phyloP scores from a whole-genome alignment of 768 basidiomycete species.

The Lentinula aciculospora region DNA sequence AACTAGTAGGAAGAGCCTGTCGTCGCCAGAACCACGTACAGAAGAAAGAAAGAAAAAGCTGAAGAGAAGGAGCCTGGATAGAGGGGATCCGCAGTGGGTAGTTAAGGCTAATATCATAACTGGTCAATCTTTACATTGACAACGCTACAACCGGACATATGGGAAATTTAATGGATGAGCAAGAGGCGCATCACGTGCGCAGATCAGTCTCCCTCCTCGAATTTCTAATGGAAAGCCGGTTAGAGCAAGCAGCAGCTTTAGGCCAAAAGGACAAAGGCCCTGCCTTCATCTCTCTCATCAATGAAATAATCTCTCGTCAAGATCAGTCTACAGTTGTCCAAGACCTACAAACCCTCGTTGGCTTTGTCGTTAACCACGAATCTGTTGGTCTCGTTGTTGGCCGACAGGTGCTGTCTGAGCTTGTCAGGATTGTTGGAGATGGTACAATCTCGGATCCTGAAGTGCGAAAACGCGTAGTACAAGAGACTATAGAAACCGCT shows the following conservation, averaged over 20 bases:
- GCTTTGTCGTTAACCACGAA: constrained; percentile 80
- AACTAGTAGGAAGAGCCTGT: not conserved
- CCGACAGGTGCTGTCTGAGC: constrained; percentile 80
- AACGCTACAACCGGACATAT: not conserved
- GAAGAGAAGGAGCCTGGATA: not conserved
- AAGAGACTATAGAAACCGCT: constrained; percentile 64
- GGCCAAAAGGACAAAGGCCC: constrained; percentile 83
- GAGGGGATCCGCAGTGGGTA: too few species aligned
- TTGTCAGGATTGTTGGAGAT: constrained; percentile 64
- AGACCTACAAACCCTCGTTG: constrained; percentile 69
- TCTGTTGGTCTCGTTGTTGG: constrained; percentile 81
- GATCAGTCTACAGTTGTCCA: constrained; percentile 36
- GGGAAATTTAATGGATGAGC: not conserved
- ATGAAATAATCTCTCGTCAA: constrained; percentile 53
- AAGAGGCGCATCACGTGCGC: not conserved
- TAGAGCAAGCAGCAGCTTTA: constrained; percentile 56
- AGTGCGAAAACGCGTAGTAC: constrained; percentile 64
- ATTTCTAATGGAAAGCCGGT: constrained; percentile 54
- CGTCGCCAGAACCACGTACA: not conserved
- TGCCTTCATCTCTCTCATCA: constrained; percentile 65
- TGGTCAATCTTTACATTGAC: not conserved
- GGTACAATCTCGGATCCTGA: constrained; percentile 49
- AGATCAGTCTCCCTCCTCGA: not conserved
- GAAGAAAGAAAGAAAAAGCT: not conserved
- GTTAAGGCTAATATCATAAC: too few species aligned